Conservation (phyloP, 208 protist genomes). For the Sergeia podlipaevii region DNA sequence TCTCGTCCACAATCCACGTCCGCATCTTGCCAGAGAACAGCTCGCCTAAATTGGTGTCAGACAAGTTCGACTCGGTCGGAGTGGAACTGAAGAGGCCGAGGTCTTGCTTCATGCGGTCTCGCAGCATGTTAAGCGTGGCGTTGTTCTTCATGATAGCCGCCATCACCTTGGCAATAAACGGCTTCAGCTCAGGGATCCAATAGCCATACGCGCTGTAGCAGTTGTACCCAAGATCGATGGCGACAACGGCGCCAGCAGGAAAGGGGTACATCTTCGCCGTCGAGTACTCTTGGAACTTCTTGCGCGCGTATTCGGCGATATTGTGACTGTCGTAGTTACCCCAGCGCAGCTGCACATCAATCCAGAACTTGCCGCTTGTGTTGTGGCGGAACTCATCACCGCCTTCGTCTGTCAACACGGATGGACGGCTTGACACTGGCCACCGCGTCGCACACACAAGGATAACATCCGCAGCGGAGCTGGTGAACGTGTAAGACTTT, state of each 20-base stretch:
- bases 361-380: conserved; percentile 98
- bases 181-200: conserved; percentile 98
- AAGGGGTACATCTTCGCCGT: conserved; percentile 99
- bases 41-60: conserved; percentile 98
- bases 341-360: conserved; percentile 99
- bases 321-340: conserved; percentile 99
- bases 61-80: conserved; percentile 99
- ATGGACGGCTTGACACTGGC: conserved; percentile 91
- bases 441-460: conserved; percentile 96
- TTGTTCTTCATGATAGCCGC: conserved; percentile 99
- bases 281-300: conserved; percentile 99
- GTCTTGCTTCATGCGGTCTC: conserved; percentile 99
- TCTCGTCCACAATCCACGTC: conserved; percentile 99
- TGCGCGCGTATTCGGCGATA: conserved; percentile 98
- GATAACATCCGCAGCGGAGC: conserved; percentile 95
- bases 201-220: conserved; percentile 98
- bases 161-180: conserved; percentile 97
- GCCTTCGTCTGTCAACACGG: conserved; percentile 75
- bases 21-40: conserved; percentile 99
- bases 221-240: conserved; percentile 99
- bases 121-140: conserved; percentile 99
- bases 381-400: conserved; percentile 64
- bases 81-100: conserved; percentile 99
- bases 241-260: conserved; percentile 98
- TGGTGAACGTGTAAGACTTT: conserved; percentile 91